These are phyloP conservation scores for Candida ortonii DNA, from an alignment of 805 yeast species.

Conservation along the genomic window DNA sequence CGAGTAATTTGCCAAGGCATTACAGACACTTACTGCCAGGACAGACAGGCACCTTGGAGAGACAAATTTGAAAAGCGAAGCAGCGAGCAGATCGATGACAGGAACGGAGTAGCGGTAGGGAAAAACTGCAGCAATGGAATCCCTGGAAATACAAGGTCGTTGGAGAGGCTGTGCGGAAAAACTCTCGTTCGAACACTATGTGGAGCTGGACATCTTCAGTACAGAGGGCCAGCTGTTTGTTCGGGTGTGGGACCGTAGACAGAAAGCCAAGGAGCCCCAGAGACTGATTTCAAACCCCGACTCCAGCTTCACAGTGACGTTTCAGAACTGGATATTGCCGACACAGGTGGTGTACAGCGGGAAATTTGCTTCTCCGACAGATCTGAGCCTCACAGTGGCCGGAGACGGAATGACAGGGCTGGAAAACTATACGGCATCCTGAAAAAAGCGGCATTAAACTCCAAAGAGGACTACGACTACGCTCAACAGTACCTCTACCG, in stretches of 20 bases:
- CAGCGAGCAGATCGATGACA: too few relatives aligned
- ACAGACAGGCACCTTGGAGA: too few relatives aligned
- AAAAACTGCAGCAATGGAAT: too few relatives aligned
- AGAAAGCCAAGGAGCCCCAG: background rate
- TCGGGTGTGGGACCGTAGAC: slow-evolving; percentile 1
- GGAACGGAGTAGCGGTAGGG: too few relatives aligned
- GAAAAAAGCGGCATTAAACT: background rate
- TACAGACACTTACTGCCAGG: too few relatives aligned
- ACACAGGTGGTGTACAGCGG: background rate
- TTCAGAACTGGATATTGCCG: slow-evolving; percentile 3
- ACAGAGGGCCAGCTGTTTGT: background rate
- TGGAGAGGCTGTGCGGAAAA: slow-evolving; percentile 1
- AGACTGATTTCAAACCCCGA: background rate
- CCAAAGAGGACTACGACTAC: background rate
- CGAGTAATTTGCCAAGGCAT: too few relatives aligned
- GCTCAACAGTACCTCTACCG: background rate
- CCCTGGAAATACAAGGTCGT: slow-evolving; percentile 1
- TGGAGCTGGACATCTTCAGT: slow-evolving; percentile 1
- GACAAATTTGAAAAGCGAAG: too few relatives aligned
- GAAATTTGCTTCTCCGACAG: background rate
- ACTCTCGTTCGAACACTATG: slow-evolving; percentile 1
- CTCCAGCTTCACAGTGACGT: background rate
- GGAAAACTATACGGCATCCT: background rate
- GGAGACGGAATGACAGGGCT: slow-evolving; percentile 4
- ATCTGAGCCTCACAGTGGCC: background rate